Base-by-base conservation (phyloP, 2,329 filamentous ascomycete species). In the Colletotrichum sp. region DNA sequence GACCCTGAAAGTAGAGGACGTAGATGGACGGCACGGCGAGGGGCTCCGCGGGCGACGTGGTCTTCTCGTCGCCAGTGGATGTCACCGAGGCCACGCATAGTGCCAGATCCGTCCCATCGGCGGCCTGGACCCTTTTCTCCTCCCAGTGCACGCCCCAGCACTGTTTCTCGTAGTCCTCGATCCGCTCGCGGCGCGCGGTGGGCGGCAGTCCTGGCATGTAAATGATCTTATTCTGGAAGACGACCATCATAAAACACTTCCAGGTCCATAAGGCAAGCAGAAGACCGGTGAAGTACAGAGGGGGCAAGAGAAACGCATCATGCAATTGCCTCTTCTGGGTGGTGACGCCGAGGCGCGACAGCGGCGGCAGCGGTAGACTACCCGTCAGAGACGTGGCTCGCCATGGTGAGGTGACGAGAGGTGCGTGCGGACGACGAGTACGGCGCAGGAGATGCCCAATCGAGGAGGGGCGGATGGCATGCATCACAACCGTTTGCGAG, bases 181-280 rank as follows among this genome's bases (percentile, higher is more conserved):
- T 93, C 72, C 85, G 92, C 85, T 96, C 93, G 29, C 89, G 88
- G 19, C 94, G 89, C 0, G 94, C 89, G 80, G 93, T 93, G 4
- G 94, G 94, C 22, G 94, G 94, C 67, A 96, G 85, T 62, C 93
- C 93, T 0, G 94, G 93, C 87, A 95, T 95, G 84, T 96, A 96
- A 75, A 96, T 94, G 81, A 96, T 95, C 81, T 93, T 93, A 81
- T 96, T 95, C 84, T 96, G 95, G 82, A 96, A 94, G 6, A 94
- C 79, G 32, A 96, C 88, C 85, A 96, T 91, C 92, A 95, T 94
- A 69, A 92, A 83, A 81, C 94, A 95, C 81, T 93, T 92, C 88
- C 90, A 92, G 3, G 85, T 86, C 89, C 90, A 96, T 16, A 96
- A 86, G 5, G 89, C 89, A 22, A 94, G 80, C 6, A 95, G 87